phyloP scores from a whole-genome alignment of 805 yeast species.

The Cyberlindnera veronae region DNA sequence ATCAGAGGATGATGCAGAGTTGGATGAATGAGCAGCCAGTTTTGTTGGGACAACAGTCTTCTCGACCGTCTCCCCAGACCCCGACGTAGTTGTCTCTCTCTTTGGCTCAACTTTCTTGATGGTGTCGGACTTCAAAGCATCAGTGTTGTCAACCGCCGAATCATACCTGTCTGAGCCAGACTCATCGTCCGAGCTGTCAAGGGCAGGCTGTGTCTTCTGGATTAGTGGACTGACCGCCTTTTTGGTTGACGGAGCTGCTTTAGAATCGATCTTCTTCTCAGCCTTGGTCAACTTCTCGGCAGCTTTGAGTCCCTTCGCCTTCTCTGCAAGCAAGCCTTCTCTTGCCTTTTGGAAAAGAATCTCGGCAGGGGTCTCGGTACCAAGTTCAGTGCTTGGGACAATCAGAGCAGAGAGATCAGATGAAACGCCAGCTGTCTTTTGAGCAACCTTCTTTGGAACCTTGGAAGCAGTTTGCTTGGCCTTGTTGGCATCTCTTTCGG shows the following conservation, averaged over 20 bases:
- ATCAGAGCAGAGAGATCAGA: constrained; percentile 4
- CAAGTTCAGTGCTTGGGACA: constrained; percentile 9
- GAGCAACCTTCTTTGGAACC: neutral
- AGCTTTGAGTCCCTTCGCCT: constrained; percentile 1
- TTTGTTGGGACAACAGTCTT: neutral
- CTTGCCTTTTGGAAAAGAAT: constrained; percentile 15
- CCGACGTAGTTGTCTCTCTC: neutral
- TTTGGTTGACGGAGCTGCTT: neutral
- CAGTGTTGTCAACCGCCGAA: constrained; percentile 2
- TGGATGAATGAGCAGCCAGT: neutral
- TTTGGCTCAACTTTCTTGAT: neutral
- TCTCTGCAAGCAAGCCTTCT: constrained; percentile 12
- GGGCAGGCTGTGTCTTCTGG: neutral
- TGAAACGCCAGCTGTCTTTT: neutral
- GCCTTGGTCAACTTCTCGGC: constrained; percentile 1
- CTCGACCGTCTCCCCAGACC: neutral
- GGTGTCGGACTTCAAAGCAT: neutral
- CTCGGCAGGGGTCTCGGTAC: constrained; percentile 7
- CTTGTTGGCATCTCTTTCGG: constrained; percentile 3
- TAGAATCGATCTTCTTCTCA: constrained; percentile 3
- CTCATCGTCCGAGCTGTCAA: constrained; percentile 25
- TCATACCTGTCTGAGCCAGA: constrained; percentile 4
- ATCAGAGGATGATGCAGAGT: constrained; percentile 10
- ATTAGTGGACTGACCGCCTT: neutral
- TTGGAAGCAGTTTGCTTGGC: neutral